Conservation (phyloP, 192 early-diverging fungal genomes). For the Backusella parvicylindrica region DNA sequence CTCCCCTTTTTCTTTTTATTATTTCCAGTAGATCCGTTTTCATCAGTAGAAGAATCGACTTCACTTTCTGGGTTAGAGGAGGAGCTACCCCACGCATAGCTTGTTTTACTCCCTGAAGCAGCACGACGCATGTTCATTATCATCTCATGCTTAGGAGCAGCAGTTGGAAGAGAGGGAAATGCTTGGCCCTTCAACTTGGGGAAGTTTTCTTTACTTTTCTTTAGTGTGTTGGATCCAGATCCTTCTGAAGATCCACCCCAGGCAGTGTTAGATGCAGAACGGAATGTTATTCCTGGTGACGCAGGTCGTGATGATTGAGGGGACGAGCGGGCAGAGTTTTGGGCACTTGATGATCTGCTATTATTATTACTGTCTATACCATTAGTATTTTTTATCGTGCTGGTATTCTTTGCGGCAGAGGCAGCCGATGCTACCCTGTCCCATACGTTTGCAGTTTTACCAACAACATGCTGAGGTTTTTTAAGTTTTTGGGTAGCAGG, state of each 20-base stretch:
- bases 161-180: constrained; percentile 32
- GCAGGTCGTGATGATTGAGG: background rate
- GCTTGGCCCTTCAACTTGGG: background rate
- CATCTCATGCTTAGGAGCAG: constrained; percentile 24
- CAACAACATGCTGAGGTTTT: constrained; percentile 9
- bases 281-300: constrained; percentile 15
- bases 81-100: background rate
- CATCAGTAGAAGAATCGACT: background rate
- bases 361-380: background rate
- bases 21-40: background rate
- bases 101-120: background rate
- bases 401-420: constrained; percentile 1
- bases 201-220: background rate
- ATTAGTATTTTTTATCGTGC: background rate
- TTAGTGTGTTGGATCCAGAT: background rate
- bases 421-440: constrained; percentile 44
- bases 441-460: constrained; percentile 39
- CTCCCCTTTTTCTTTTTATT: constrained; percentile 6
- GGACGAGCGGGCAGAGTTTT: constrained; percentile 21
- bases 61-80: background rate
- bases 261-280: background rate
- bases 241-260: constrained; percentile 17
- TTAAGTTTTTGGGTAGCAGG: constrained; percentile 65
- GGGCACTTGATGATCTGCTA: constrained; percentile 11
- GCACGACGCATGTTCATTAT: constrained; percentile 27